Base-by-base conservation (phyloP, 305 asterid genomes). In the Fraxinus sp. region DNA sequence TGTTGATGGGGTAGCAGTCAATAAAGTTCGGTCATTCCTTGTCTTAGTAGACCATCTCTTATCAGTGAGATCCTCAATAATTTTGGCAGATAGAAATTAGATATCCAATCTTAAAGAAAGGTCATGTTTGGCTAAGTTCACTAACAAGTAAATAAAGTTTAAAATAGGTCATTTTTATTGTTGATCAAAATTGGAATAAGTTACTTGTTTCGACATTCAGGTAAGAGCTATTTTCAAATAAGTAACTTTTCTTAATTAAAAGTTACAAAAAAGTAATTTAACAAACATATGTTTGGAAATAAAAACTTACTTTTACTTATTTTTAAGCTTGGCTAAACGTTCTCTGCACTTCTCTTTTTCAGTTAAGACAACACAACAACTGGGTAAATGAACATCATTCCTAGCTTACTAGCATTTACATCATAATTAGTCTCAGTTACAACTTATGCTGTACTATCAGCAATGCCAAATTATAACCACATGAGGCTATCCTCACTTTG, bases 331-430 rank as follows among this genome's bases (percentile, higher is more conserved):
- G 26, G 30, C 14, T 9, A 22, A 24, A 22, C 9, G 10, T 62
- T 28, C 72, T 62, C 72, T 22, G 33, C 30, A 22, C 33, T 62
- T 9, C 10, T 62, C 5, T 22, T 62, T 24, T 22, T 22, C 72
- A 62, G 72, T 62, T 62, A 30, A 52, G 36, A 32, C 74, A 49
- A 28, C 52, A 80, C 26, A 13, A 18, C 35, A 26, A 44, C 22
- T 3, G 77, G 9, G 32, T 0, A 24, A 59, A 24, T 39, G 36
- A 44, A 77, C 8, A 78, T 22, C n/a, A 62, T 35, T 64, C 10
- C 16, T 72, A 24, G 30, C 80, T 44, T 76, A 74, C 57, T 68
- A 57, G 62, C 39, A 81, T 75, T 74, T 62, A 74, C 75, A 74
- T 81, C 46, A 72, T 22, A 18, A 33, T 24, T 22, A 57, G 26